A percentile compares a stretch with the other conserved stretches of the same genome.
Evolutionary conservation across 2,329 filamentous ascomycete genomes (phyloP).

Genomic region (Ascochyta lentis): DNA sequence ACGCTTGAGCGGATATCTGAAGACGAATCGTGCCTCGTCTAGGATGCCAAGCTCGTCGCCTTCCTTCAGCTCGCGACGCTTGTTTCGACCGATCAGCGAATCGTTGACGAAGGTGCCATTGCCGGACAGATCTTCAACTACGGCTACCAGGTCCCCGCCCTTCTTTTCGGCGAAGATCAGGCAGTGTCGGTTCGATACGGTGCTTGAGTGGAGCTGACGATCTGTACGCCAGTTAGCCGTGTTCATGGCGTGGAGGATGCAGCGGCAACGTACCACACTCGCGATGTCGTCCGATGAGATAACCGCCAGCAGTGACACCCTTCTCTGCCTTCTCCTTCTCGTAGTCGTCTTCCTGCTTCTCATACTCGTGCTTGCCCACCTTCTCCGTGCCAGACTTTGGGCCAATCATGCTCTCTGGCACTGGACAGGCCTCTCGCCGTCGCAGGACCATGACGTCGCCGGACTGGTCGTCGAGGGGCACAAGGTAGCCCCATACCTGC

Average conservation of each 20-base stretch:
- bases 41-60: constrained; percentile 90
- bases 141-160: constrained; percentile 66
- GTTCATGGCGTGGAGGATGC: neutral
- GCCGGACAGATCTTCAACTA: constrained; percentile 91
- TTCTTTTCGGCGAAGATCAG: constrained; percentile 70
- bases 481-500: constrained; percentile 94
- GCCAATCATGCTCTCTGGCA: constrained; percentile 53
- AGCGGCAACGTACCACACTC: constrained; percentile 77
- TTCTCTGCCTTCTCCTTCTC: constrained; percentile 62
- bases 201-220: constrained; percentile 73
- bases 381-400: constrained; percentile 53
- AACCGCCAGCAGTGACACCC: constrained; percentile 75
- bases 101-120: constrained; percentile 98
- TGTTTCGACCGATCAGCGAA: constrained; percentile 87
- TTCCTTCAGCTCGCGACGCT: constrained; percentile 85
- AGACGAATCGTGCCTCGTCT: constrained; percentile 85
- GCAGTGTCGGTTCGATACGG: constrained; percentile 87
- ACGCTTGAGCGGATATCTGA: constrained; percentile 74
- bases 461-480: constrained; percentile 76
- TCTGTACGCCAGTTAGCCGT: constrained; percentile 58
- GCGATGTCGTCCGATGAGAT: constrained; percentile 88
- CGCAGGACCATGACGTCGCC: constrained; percentile 76
- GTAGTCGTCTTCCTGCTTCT: constrained; percentile 67
- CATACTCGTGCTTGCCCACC: constrained; percentile 59
- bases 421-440: constrained; percentile 73